phyloP scores from a whole-genome alignment of 257 asterid species.

The Nemophila menziesii region DNA sequence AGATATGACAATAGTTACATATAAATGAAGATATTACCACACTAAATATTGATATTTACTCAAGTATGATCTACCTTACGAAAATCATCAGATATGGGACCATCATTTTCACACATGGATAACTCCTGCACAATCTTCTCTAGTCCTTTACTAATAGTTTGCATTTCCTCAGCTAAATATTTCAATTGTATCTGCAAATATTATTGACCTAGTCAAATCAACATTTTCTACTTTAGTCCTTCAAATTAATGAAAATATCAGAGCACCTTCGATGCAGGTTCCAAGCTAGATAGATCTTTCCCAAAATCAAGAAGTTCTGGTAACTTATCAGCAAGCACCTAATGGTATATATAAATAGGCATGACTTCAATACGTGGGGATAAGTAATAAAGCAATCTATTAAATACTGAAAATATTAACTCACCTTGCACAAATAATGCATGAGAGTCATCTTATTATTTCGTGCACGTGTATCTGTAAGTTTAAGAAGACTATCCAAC shows the following conservation, averaged over 20 bases:
- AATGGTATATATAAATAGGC: conserved; percentile 12
- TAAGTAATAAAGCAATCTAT: conserved; percentile 1
- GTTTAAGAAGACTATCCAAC: conserved; percentile 94
- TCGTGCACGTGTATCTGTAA: conserved; percentile 86
- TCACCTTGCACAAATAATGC: conserved; percentile 99
- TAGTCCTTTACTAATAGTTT: conserved; percentile 86
- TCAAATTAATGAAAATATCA: background rate
- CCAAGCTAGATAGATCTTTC: conserved; percentile 74
- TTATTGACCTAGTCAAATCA: conserved; percentile 14
- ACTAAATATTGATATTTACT: background rate
- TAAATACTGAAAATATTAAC: too few species aligned
- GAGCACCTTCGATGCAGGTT: conserved; percentile 63
- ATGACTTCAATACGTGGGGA: background rate
- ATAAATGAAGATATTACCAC: background rate
- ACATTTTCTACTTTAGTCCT: conserved; percentile 10
- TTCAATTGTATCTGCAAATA: conserved; percentile 65
- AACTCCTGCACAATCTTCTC: conserved; percentile 83
- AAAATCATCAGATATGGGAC: conserved; percentile 61
- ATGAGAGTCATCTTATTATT: conserved; percentile 93
- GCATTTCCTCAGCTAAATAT: conserved; percentile 93
- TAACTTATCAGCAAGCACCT: conserved; percentile 80
- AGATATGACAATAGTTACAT: conserved; percentile 1
- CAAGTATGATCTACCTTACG: conserved; percentile 34
- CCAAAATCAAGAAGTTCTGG: conserved; percentile 90
- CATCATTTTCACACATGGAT: conserved; percentile 78